Base-by-base conservation (phyloP, 2,329 filamentous ascomycete genomes). In the Xylariomycetidae sp. region DNA sequence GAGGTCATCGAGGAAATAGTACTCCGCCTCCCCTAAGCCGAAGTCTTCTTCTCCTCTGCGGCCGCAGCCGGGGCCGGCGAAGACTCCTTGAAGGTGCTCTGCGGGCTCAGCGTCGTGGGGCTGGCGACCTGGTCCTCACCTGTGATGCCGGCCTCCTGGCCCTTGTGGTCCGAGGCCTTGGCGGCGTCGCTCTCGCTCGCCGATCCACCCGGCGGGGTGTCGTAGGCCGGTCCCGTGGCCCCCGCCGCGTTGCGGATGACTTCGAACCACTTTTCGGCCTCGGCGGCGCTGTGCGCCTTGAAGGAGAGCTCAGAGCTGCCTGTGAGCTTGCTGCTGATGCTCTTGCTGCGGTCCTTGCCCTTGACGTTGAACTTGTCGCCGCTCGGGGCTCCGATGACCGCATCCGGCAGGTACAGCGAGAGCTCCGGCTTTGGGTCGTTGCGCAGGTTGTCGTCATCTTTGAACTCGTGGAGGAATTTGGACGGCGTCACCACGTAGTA, bases 401-500 rank as follows among this genome's bases (percentile, higher is more conserved):
- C 94, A 50, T 98, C 92, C 9, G 92, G 89, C 1, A 98, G 79
- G 61, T 90, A 97, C 46, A 98, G 78, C 11, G 85, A 92, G 25
- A 92, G 69, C 58, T 98, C 90, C 0, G 92, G 90, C 36, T 75
- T 72, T 8, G 88, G 87, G 41, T 94, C 87, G 50, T 77, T 64
- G 30, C 72, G 70, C 32, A 72, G 48, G 53, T 80, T 74, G 52
- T 97, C 90, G 56, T 86, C 84, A 53, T 94, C 88, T 65, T 94
- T 94, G 72, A 94, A 98, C 62, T 96, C 89, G 66, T 98, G 92
- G 38, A 98, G 66, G 64, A 83, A 98, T 53, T 86, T 88, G 37
- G 85, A 77, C 0, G 88, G 85, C 0, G 88, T 94, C 30, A 97
- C 79, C 36, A 92, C 90, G 56, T 95, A 98, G 70, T 94, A 95